phyloP scores from a whole-genome alignment of 2,329 filamentous ascomycete species.

The Arthrobotrys megalospora region DNA sequence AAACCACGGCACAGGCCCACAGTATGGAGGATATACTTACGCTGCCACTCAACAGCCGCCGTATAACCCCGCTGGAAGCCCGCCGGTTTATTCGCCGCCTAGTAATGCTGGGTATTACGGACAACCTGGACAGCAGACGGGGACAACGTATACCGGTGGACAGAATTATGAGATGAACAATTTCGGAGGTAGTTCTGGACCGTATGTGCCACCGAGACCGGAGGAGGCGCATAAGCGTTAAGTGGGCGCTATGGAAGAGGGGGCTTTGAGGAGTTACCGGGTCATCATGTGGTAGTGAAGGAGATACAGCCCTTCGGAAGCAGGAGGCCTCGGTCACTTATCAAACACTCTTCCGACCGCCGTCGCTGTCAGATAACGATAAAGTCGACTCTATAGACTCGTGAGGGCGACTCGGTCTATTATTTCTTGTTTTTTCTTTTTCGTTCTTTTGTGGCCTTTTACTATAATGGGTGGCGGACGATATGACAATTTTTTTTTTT shows the following conservation, averaged over 20 bases:
- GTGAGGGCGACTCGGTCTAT: neutral
- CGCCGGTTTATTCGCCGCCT: slow-evolving; percentile 36
- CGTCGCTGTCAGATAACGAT: no score
- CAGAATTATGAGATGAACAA: slow-evolving; percentile 46
- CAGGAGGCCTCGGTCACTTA: no score
- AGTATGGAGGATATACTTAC: slow-evolving; percentile 53
- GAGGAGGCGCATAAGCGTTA: slow-evolving; percentile 51
- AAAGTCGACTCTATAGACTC: no score
- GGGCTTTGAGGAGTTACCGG: neutral
- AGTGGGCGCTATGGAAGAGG: neutral
- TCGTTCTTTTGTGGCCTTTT: slow-evolving; percentile 15
- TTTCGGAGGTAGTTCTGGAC: slow-evolving; percentile 20
- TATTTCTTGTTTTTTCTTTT: neutral
- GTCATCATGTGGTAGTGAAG: neutral
- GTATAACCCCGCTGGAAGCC: slow-evolving; percentile 30
- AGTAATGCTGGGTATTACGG: slow-evolving; percentile 47
- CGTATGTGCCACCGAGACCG: slow-evolving; percentile 49
- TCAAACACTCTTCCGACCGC: no score
- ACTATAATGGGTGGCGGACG: slow-evolving; percentile 11
- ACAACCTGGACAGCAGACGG: slow-evolving; percentile 6
- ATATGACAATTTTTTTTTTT: neutral
- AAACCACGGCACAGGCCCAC: slow-evolving; percentile 33
- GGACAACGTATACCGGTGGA: slow-evolving; percentile 3
- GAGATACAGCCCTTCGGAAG: neutral
- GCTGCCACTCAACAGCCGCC: slow-evolving; percentile 13